Conservation (phyloP, 2,329 filamentous ascomycete species). For the Cercospora sojina region DNA sequence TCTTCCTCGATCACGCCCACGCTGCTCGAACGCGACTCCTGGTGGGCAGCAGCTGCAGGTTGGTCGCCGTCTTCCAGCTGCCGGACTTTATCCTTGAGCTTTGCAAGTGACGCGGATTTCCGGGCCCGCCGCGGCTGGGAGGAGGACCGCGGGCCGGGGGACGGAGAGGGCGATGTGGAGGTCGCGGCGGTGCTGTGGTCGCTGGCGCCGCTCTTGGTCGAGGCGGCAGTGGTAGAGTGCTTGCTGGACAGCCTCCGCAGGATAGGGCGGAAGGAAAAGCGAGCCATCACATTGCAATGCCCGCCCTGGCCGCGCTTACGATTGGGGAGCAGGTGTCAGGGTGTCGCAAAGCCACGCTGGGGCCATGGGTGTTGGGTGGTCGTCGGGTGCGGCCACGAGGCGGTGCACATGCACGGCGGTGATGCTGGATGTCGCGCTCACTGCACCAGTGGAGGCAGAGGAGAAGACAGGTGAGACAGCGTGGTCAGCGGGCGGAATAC, state of each 20-base stretch:
- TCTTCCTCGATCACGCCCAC: slow-evolving; percentile 9
- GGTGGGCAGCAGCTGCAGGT: not conserved
- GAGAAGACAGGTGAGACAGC: not conserved
- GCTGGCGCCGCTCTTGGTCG: slow-evolving; percentile 24
- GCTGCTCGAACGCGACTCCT: slow-evolving; percentile 1
- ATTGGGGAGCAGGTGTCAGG: not conserved
- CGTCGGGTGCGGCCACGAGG: not conserved
- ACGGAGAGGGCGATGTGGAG: slow-evolving; percentile 20
- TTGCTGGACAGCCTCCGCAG: slow-evolving; percentile 28
- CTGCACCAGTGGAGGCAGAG: not conserved
- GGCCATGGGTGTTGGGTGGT: not conserved
- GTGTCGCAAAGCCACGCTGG: not conserved
- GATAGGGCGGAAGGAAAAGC: slow-evolving; percentile 28
- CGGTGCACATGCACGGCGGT: not conserved
- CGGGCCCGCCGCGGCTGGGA: slow-evolving; percentile 7
- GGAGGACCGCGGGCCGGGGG: slow-evolving; percentile 9
- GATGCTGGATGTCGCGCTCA: too few relatives aligned
- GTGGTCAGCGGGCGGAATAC: not conserved
- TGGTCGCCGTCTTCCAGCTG: not conserved
- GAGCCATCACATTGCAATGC: slow-evolving; percentile 20
- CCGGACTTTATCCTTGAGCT: slow-evolving; percentile 29
- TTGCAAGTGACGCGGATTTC: slow-evolving; percentile 24
- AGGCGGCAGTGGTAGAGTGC: slow-evolving; percentile 24
- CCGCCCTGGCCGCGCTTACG: not conserved
- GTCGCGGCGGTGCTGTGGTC: slow-evolving; percentile 19